Evolutionary conservation across 805 yeast species (phyloP).

Genomic region (Saccharomyces eubayanus): DNA sequence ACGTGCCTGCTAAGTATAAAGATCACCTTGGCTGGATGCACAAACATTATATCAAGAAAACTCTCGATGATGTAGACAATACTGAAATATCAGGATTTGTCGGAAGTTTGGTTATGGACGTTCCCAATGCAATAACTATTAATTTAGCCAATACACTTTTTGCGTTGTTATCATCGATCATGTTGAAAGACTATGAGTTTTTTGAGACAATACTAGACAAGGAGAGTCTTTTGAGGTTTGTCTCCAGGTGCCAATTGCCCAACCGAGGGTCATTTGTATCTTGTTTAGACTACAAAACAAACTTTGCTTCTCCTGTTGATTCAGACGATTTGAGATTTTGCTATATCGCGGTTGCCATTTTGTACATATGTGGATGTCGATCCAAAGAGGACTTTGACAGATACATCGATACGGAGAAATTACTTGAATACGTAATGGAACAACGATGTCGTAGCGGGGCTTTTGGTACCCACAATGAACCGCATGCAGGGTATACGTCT

Average conservation of each 20-base stretch:
- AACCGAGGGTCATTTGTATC: constrained; percentile 52
- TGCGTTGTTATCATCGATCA: constrained; percentile 47
- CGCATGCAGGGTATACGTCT: constrained; percentile 82
- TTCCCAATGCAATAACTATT: constrained; percentile 32
- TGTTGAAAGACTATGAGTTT: constrained; percentile 42
- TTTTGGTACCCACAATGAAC: constrained; percentile 51
- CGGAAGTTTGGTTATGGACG: constrained; percentile 13
- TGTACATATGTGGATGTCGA: constrained; percentile 39
- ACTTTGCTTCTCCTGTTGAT: constrained; percentile 35
- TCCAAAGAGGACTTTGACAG: constrained; percentile 13
- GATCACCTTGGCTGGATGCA: constrained; percentile 25
- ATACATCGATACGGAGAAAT: constrained; percentile 37
- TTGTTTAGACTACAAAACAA: constrained; percentile 26
- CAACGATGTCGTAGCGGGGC: constrained; percentile 59
- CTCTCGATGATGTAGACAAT: constrained; percentile 27
- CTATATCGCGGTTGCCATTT: constrained; percentile 62
- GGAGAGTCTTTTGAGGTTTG: constrained; percentile 42
- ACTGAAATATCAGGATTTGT: constrained; percentile 22
- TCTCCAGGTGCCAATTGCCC: constrained; percentile 50
- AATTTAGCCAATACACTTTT: constrained; percentile 71
- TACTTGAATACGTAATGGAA: constrained; percentile 34
- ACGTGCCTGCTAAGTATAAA: constrained; percentile 24
- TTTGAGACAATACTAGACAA: constrained; percentile 33
- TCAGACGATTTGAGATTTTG: constrained; percentile 67
- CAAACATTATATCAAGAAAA: constrained; percentile 17